phyloP scores from a whole-genome alignment of 768 basidiomycete genomes.

The Naematelia encephala region DNA sequence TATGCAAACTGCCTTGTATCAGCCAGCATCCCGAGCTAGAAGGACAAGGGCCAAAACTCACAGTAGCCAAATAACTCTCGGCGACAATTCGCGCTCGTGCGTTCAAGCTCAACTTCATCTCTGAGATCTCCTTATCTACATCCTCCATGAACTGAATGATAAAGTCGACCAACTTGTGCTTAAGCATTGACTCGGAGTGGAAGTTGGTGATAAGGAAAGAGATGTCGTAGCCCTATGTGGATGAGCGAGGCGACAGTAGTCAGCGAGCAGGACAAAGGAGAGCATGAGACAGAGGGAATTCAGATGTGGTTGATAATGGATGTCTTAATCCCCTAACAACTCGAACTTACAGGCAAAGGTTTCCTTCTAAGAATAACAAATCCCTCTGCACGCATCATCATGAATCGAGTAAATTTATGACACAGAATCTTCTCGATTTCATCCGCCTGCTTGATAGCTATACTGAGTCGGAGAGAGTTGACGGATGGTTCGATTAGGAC shows the following conservation, averaged over 20 bases:
- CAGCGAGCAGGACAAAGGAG: neutral
- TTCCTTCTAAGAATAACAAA: conserved; percentile 95
- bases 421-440: conserved; percentile 97
- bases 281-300: neutral
- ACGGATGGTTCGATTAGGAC: conserved; percentile 96
- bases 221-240: conserved; percentile 91
- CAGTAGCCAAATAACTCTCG: conserved; percentile 90
- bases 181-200: conserved; percentile 96
- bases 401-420: conserved; percentile 96
- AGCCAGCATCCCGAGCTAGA: neutral
- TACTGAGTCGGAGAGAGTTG: conserved; percentile 94
- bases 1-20: conserved; percentile 10
- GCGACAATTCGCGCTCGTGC: conserved; percentile 95
- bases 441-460: conserved; percentile 98
- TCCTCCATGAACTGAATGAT: conserved; percentile 99
- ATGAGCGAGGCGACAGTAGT: too few species aligned
- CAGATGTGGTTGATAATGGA: neutral
- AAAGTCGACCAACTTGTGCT: conserved; percentile 99
- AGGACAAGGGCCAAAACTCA: conserved; percentile 53
- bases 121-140: conserved; percentile 98
- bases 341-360: conserved; percentile 77
- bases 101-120: conserved; percentile 97
- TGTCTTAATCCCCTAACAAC: too few species aligned
- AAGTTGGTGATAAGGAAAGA: conserved; percentile 97
- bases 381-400: conserved; percentile 98